phyloP scores from a whole-genome alignment of 1,284 basidiomycete genomes.

The Porphyrellus sp. region DNA sequence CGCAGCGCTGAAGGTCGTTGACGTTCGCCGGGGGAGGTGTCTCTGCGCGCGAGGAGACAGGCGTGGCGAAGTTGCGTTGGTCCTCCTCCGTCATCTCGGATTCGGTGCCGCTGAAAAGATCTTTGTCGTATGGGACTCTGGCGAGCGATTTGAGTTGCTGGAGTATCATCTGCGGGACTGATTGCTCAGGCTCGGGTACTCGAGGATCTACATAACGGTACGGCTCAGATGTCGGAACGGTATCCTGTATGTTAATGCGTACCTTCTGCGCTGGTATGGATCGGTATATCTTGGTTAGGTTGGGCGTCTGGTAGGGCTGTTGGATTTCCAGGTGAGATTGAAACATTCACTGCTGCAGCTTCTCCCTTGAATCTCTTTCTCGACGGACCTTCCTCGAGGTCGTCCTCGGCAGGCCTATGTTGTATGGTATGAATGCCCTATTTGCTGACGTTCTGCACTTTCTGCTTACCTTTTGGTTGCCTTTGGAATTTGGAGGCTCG shows the following conservation, averaged over 20 bases:
- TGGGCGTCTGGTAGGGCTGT: background rate
- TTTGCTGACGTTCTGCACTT: background rate
- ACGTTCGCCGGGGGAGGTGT: conserved; percentile 23
- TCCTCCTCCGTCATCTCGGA: conserved; percentile 27
- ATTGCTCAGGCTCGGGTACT: conserved; percentile 1
- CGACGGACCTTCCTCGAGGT: conserved; percentile 11
- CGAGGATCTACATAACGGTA: background rate
- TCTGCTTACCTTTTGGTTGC: conserved; percentile 11
- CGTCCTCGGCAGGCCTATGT: conserved; percentile 13
- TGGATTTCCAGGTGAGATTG: conserved; percentile 1
- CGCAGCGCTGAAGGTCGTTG: conserved; percentile 23
- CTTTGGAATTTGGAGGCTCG: conserved; percentile 9
- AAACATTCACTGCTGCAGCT: background rate
- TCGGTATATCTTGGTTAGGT: background rate
- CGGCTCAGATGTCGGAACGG: background rate
- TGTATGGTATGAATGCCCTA: background rate
- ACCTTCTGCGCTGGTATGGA: conserved; percentile 5
- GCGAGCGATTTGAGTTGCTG: background rate
- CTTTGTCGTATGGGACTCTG: conserved; percentile 9
- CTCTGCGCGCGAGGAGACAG: conserved; percentile 21
- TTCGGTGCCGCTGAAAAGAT: conserved; percentile 22
- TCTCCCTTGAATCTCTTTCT: conserved; percentile 18
- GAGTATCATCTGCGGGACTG: background rate
- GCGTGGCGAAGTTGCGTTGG: conserved; percentile 26
- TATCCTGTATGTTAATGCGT: background rate